Evolutionary conservation across 345 rosid genomes (phyloP), one percentile per base, ranked within the genome.

Genomic region (Populus alba): DNA sequence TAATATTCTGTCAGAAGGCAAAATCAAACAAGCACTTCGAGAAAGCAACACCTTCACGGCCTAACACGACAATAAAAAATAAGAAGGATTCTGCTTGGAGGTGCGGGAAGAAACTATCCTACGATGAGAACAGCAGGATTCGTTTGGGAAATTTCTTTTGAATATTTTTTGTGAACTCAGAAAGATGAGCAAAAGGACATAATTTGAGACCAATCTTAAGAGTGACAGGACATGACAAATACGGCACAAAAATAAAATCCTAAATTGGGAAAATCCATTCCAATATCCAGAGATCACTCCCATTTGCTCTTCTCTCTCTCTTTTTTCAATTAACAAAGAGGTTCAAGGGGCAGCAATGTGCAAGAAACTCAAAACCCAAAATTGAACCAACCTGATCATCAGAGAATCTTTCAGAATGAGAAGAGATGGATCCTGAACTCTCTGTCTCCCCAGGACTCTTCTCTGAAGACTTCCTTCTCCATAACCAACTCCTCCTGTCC

Each of bases 401-500:
- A 25, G 91, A 87, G 70, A 85, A 89, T 80, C 89, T 91, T 85
- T 92, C 95, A 8, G 94, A 88, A 75, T 78, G 88, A 2, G 94
- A 92, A 78, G 92, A 90, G 35, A 89, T 76, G 1, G 96, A 91
- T 61, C 87, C 95, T 1, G 91, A 90, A 72, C 91, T 87, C 74
- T 89, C 96, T 17, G 87, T 87, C 81, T 89, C 92, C 70, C 92
- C 92, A 6, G 87, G 86, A 87, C 92, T 91, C 81, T 82, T 90
- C 81, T 92, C 95, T 41, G 92, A 90, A 57, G 94, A 84, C 72
- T 82, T 91, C 83, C 83, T 90, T 88, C 90, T 91, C 87, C 92
- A 88, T 72, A 88, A 71, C 93, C 95, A 90, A 77, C 89, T 90
- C 29, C 87, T 73, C 85, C 92, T 89, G 78, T 94, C 97, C 98